phyloP scores from a whole-genome alignment of 371 early-diverging fungal genomes.

The Lichtheimia corymbifera region DNA sequence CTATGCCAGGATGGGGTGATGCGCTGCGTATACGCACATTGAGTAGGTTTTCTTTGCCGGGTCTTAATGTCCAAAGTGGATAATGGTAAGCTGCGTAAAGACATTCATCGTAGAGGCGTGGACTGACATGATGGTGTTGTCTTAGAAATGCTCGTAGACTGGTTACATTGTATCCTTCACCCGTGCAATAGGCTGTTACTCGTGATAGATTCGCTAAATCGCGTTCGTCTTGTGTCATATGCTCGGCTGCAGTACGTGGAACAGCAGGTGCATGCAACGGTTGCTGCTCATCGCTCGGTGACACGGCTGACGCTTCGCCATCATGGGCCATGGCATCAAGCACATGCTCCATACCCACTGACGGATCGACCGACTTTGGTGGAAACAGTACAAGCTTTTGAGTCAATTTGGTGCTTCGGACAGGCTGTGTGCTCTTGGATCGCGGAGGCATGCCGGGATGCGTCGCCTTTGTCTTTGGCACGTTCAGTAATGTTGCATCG shows the following conservation, averaged over 20 bases:
- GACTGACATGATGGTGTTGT: constrained; percentile 53
- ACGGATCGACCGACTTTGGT: constrained; percentile 41
- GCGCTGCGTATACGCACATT: constrained; percentile 44
- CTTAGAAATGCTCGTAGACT: constrained; percentile 57
- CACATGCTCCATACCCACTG: constrained; percentile 10
- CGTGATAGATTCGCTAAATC: constrained; percentile 63
- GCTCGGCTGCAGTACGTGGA: constrained; percentile 47
- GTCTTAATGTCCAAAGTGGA: constrained; percentile 52
- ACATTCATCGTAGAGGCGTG: constrained; percentile 64
- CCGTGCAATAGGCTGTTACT: constrained; percentile 93
- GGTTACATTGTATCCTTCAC: constrained; percentile 68
- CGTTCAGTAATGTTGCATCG: background rate
- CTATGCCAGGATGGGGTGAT: constrained; percentile 29
- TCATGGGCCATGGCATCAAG: background rate
- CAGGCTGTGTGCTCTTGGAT: constrained; percentile 53
- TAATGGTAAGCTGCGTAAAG: constrained; percentile 67
- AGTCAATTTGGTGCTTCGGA: constrained; percentile 86
- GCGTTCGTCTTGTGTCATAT: constrained; percentile 64
- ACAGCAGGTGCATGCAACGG: background rate
- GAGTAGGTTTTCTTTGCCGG: constrained; percentile 41
- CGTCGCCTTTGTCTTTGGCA: background rate
- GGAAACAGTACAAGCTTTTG: constrained; percentile 93
- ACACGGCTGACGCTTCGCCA: constrained; percentile 14
- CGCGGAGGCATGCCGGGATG: constrained; percentile 3
- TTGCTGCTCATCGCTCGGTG: constrained; percentile 4